Evolutionary conservation across 2,329 filamentous ascomycete genomes (phyloP).

Genomic region (Colletotrichum horii): DNA sequence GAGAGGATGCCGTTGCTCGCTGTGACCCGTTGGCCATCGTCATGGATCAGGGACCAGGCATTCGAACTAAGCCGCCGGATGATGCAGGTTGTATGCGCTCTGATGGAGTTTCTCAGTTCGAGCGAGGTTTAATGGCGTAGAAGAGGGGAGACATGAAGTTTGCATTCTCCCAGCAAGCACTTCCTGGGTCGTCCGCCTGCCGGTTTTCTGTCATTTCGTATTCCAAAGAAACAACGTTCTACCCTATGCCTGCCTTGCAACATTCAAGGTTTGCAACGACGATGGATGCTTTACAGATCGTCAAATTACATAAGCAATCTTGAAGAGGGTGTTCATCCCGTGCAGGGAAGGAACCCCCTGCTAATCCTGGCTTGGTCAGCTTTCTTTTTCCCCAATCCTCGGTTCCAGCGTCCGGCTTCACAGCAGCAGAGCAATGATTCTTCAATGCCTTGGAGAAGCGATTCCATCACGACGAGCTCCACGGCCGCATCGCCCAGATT

Average conservation of each 20-base stretch:
- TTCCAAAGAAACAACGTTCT: neutral
- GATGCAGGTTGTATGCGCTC: neutral
- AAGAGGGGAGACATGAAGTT: neutral
- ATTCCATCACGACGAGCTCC: neutral
- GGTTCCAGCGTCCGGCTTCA: neutral
- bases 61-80: neutral
- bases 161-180: neutral
- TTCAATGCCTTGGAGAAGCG: neutral
- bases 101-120: neutral
- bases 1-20: neutral
- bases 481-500: neutral
- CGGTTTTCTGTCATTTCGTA: neutral
- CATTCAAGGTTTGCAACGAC: neutral
- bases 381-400: neutral
- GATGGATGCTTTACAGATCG: neutral
- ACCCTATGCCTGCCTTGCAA: neutral
- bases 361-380: neutral
- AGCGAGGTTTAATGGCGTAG: neutral
- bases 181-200: neutral
- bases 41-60: neutral
- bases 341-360: neutral
- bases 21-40: neutral
- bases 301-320: neutral
- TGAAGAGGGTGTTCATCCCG: neutral
- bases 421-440: neutral